phyloP scores from a whole-genome alignment of 2,329 filamentous ascomycete genomes.

The Pleurostoma richardsiae region DNA sequence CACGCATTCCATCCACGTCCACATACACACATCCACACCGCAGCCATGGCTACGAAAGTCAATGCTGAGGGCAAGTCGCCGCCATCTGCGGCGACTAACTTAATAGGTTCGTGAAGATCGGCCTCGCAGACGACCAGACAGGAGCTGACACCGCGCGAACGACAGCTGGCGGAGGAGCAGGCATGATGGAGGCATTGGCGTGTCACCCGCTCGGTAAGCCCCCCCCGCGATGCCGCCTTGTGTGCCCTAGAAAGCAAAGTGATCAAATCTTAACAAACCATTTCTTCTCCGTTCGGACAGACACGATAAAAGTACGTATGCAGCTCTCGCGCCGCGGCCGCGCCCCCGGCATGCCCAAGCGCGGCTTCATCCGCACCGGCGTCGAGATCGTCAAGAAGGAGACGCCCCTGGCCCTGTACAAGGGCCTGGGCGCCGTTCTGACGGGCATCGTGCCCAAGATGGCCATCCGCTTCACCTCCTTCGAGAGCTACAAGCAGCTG shows the following conservation, averaged over 20 bases:
- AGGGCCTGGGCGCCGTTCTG: slow-evolving; percentile 92
- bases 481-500: slow-evolving; percentile 88
- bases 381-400: slow-evolving; percentile 82
- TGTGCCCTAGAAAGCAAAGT: background rate
- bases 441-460: slow-evolving; percentile 98
- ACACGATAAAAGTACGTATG: slow-evolving; percentile 99
- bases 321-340: slow-evolving; percentile 86
- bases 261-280: slow-evolving; percentile 15
- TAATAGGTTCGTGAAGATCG: slow-evolving; percentile 63
- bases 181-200: slow-evolving; percentile 97
- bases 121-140: slow-evolving; percentile 2
- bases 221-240: slow-evolving; percentile 3
- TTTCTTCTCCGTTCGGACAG: slow-evolving; percentile 30
- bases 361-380: slow-evolving; percentile 85
- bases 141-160: slow-evolving; percentile 25
- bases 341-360: slow-evolving; percentile 75
- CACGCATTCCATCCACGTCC: background rate
- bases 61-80: slow-evolving; percentile 61
- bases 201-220: slow-evolving; percentile 85
- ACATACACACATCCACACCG: slow-evolving; percentile 18
- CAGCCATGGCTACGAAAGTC: slow-evolving; percentile 35
- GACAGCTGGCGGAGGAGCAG: slow-evolving; percentile 81
- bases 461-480: slow-evolving; percentile 97
- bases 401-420: slow-evolving; percentile 91
- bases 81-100: slow-evolving; percentile 80